These are phyloP conservation scores for Monosporascus sp. DNA, from an alignment of 2,329 filamentous ascomycete genomes.

Conservation along the genomic window DNA sequence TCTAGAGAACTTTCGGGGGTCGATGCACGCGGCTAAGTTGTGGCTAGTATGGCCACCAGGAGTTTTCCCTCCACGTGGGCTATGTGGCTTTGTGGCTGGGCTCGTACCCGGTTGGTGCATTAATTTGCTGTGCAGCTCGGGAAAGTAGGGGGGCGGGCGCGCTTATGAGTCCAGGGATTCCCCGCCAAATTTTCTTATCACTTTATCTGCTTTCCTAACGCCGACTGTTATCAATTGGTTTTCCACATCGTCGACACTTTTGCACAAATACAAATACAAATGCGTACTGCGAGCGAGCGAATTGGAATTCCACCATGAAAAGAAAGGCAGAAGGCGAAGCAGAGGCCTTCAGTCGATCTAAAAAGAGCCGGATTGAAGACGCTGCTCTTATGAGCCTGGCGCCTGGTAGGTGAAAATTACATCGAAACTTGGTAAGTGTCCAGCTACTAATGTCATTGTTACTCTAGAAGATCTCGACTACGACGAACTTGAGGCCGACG, in stretches of 20 bases:
- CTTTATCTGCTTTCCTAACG: too few relatives aligned
- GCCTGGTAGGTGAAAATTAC: conserved; percentile 33
- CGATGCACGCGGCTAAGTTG: neutral
- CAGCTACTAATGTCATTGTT: conserved; percentile 1
- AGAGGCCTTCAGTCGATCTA: conserved; percentile 10
- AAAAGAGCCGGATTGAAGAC: conserved; percentile 8
- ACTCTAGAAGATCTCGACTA: conserved; percentile 3
- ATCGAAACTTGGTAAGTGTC: conserved; percentile 51
- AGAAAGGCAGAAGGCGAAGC: conserved; percentile 10
- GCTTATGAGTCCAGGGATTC: too few relatives aligned
- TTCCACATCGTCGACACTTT: neutral
- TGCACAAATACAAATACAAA: neutral
- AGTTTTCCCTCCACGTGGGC: too few relatives aligned
- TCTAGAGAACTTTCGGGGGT: neutral
- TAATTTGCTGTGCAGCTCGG: too few relatives aligned
- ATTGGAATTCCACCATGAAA: conserved; percentile 16
- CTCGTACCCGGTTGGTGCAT: too few relatives aligned
- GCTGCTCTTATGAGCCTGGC: neutral
- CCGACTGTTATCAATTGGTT: too few relatives aligned
- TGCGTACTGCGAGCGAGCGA: too few relatives aligned
- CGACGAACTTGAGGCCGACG: conserved; percentile 9
- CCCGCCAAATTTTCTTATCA: too few relatives aligned
- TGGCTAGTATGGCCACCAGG: neutral
- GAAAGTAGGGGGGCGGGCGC: too few relatives aligned
- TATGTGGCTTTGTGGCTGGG: too few relatives aligned